Percentiles rank a stretch among this genome's conserved stretches.
Conservation (phyloP, 768 basidiomycete species). For the Hortiboletus flavorubellus region DNA sequence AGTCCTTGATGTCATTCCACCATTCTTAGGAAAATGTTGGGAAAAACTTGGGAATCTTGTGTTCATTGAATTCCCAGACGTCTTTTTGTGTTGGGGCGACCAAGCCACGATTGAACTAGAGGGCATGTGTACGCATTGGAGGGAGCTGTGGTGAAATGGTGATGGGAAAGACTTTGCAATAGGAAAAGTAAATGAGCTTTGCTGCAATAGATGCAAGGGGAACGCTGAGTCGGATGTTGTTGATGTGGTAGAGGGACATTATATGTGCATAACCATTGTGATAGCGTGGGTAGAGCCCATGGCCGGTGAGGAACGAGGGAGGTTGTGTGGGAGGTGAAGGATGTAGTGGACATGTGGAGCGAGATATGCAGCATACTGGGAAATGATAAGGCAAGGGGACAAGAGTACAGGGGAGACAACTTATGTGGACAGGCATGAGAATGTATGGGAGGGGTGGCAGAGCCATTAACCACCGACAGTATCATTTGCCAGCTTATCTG, state of each 20-base stretch:
- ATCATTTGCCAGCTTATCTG: too few species aligned
- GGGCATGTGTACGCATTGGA: conserved; percentile 30
- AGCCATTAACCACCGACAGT: too few species aligned
- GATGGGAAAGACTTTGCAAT: conserved; percentile 49
- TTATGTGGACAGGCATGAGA: conserved; percentile 48
- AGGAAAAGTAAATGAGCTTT: conserved; percentile 59
- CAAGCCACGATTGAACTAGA: conserved; percentile 21
- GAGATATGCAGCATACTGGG: conserved; percentile 52
- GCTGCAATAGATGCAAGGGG: conserved; percentile 58
- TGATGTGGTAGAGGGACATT: conserved; percentile 30
- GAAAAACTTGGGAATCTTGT: conserved; percentile 34
- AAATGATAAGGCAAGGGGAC: conserved; percentile 8
- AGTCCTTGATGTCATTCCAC: conserved; percentile 15
- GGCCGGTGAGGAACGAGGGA: conserved; percentile 33
- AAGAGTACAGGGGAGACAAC: neutral
- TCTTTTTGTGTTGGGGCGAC: conserved; percentile 54
- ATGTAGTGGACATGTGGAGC: conserved; percentile 61
- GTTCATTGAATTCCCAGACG: conserved; percentile 52
- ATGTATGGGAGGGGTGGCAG: conserved; percentile 46
- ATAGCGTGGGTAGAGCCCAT: conserved; percentile 50
- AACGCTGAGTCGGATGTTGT: conserved; percentile 23
- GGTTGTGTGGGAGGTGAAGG: conserved; percentile 42
- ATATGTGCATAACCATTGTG: conserved; percentile 32
- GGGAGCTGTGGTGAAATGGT: conserved; percentile 38
- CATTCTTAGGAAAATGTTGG: conserved; percentile 17